Base-by-base conservation (phyloP, 192 early-diverging fungal species). In the Thamnidium elegans region DNA sequence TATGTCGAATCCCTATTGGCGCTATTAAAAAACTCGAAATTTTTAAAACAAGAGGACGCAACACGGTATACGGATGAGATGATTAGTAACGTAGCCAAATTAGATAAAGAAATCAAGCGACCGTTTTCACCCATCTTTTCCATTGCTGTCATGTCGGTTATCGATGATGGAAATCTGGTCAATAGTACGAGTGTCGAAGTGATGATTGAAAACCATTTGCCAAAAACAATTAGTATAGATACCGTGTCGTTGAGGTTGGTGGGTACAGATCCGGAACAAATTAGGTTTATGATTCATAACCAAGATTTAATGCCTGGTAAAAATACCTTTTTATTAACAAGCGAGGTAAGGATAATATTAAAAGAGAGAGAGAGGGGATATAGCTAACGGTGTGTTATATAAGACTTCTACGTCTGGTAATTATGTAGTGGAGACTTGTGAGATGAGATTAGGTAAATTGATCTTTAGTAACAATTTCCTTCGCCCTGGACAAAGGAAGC, bases 371-470 rank as follows among this genome's bases (percentile, higher is more conserved):
- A 26, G 26, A 6, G 23, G 5, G 10, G 1, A 48, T n/a, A 50
- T 17, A 1, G 15, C n/a, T 23, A 30, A 23, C 36, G 6, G 6
- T 56, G 42, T 39, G 15, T 52, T 1, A 20, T 10, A 48, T 54
- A 63, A 85, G 79, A 78, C 72, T 26, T 78, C 84, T 10, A 76
- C 82, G 3, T 81, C 80, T 30, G 89, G 89, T 34, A 81, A 78
- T 31, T 91, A 89, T 71, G 71, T 76, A 2, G 70, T 82, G 14
- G 84, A 84, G 34, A 76, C 69, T 7, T 77, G 81, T 47, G 71
- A 73, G 32, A 48, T 89, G 65, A 68, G 66, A 20, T 76, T 83
- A 26, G 87, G 88, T 20, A 87, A 87, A 61, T 51, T 89, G 20
- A 62, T 78, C 15, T 84, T 88, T 55, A 43, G 71, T 14, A 80